These are phyloP conservation scores for Colletotrichum lini DNA, from an alignment of 2,329 filamentous ascomycete species.

Conservation along the genomic window DNA sequence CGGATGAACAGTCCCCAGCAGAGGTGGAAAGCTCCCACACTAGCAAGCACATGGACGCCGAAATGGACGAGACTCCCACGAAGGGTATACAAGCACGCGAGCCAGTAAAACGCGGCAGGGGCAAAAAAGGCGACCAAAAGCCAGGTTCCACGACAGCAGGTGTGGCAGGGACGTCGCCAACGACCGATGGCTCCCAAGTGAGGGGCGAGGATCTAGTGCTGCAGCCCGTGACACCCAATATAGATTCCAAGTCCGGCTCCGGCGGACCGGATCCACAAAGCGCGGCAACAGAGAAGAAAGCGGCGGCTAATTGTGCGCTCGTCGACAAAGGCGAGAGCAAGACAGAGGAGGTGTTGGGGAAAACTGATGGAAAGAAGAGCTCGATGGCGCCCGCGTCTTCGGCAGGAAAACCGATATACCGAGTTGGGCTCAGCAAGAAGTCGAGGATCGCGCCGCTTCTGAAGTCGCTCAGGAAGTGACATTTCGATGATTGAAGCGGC, in stretches of 20 bases:
- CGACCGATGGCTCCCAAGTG: background rate
- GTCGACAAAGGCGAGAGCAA: conserved; percentile 29
- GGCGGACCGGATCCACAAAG: conserved; percentile 18
- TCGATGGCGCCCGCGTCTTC: conserved; percentile 36
- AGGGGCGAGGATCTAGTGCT: conserved; percentile 15
- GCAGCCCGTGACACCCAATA: conserved; percentile 30
- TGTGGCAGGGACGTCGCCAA: background rate
- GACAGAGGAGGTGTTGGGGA: conserved; percentile 35
- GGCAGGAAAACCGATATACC: conserved; percentile 58
- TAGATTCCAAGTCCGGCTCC: conserved; percentile 10
- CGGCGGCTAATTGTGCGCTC: background rate
- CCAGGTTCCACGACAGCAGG: background rate
- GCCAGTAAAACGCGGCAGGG: conserved; percentile 1
- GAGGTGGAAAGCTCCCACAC: background rate
- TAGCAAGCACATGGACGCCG: background rate
- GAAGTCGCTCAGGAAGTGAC: conserved; percentile 62
- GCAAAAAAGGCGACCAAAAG: conserved; percentile 8
- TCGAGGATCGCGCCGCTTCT: conserved; percentile 66
- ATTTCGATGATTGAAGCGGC: background rate
- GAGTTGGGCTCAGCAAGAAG: conserved; percentile 67
- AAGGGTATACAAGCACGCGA: background rate
- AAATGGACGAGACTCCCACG: background rate
- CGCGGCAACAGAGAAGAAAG: conserved; percentile 16
- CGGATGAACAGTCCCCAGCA: conserved; percentile 7
- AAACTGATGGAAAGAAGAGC: conserved; percentile 38